These are phyloP conservation scores for Russula dissimulans DNA, from an alignment of 768 basidiomycete species.

Conservation along the genomic window DNA sequence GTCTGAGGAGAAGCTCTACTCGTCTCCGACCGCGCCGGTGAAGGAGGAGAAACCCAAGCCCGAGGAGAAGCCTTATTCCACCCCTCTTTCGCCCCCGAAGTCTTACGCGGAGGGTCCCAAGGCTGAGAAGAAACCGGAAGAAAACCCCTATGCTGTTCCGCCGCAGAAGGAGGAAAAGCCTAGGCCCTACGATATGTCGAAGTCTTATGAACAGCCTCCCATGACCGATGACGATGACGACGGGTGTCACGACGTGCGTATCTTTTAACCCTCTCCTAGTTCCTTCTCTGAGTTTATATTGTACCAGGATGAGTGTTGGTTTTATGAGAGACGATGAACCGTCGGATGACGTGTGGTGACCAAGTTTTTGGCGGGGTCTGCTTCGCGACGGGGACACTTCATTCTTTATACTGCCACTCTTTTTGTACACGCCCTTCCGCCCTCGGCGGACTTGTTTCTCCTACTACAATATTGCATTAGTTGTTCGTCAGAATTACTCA, in stretches of 20 bases:
- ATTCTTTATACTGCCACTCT: slow-evolving; percentile 9
- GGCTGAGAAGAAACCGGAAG: neutral
- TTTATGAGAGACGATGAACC: too few relatives aligned
- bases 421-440: neutral
- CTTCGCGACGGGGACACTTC: neutral
- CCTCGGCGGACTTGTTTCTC: neutral
- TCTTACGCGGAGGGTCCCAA: neutral
- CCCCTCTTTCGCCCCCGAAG: neutral
- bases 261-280: neutral
- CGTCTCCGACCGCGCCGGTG: neutral
- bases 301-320: neutral
- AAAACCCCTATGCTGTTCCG: neutral
- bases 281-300: neutral
- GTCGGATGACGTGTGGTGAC: neutral
- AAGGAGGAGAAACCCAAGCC: neutral
- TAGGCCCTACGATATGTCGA: neutral
- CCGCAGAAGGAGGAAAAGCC: neutral
- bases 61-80: neutral
- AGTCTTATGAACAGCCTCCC: neutral
- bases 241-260: neutral
- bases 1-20: neutral
- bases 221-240: too few relatives aligned
- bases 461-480: neutral
- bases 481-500: neutral
- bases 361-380: neutral